These are phyloP conservation scores for Ceratocystis huliohia DNA, from an alignment of 2,329 filamentous ascomycete species.

Conservation along the genomic window DNA sequence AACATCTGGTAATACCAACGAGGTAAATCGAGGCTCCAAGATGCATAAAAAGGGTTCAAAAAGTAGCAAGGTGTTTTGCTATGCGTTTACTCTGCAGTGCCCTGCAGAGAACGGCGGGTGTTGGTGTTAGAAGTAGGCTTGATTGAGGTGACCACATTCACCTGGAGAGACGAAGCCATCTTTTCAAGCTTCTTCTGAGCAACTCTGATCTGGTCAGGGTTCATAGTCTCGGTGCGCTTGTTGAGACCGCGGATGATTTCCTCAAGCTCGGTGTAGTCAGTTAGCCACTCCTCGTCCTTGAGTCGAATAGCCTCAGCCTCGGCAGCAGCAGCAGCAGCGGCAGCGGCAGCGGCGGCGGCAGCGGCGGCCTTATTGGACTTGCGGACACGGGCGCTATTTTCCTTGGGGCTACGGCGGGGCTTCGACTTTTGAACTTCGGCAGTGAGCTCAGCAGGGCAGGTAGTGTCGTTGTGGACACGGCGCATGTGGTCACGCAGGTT, in stretches of 20 bases:
- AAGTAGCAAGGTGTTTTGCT: background rate
- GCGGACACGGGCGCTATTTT: slow-evolving; percentile 1
- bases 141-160: slow-evolving; percentile 24
- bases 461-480: slow-evolving; percentile 65
- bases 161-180: slow-evolving; percentile 38
- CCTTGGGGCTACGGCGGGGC: slow-evolving; percentile 14
- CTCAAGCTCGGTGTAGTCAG: slow-evolving; percentile 51
- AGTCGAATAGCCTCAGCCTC: slow-evolving; percentile 24
- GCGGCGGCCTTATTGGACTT: slow-evolving; percentile 22
- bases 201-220: slow-evolving; percentile 40
- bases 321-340: slow-evolving; percentile 20
- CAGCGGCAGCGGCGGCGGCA: slow-evolving; percentile 19
- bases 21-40: slow-evolving; percentile 7
- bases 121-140: slow-evolving; percentile 20
- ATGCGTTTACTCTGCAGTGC: background rate
- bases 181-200: slow-evolving; percentile 39
- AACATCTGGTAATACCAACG: slow-evolving; percentile 4
- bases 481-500: slow-evolving; percentile 97
- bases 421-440: slow-evolving; percentile 31
- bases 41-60: slow-evolving; percentile 11
- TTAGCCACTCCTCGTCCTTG: slow-evolving; percentile 38
- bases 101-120: slow-evolving; percentile 19
- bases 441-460: slow-evolving; percentile 28
- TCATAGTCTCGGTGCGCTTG: slow-evolving; percentile 41
- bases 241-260: slow-evolving; percentile 40